Conservation (phyloP, 495 filamentous ascomycete species). For the Chaetomium tenue region DNA sequence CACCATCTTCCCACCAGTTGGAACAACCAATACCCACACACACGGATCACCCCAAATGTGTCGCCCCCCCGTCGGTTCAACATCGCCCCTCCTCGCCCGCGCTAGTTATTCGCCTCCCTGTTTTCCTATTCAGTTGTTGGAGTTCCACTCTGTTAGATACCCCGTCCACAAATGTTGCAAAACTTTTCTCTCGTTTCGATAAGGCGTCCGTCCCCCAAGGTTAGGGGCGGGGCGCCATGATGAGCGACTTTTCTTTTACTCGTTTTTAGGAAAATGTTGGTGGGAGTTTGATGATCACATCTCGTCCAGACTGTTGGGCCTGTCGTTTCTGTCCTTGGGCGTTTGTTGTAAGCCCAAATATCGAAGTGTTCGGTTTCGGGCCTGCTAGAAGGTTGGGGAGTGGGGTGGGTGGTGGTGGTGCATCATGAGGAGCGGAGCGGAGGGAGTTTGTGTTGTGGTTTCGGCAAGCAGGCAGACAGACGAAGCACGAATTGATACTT, state of each 20-base stretch:
- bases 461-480: constrained; percentile 5
- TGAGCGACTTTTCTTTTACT: neutral
- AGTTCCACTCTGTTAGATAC: constrained; percentile 30
- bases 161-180: constrained; percentile 15
- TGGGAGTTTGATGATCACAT: neutral
- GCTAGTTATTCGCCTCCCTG: too few species aligned
- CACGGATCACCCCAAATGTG: neutral
- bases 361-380: neutral
- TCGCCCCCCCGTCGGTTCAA: neutral
- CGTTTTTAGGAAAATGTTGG: neutral
- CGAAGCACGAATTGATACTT: neutral
- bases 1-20: neutral
- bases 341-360: neutral
- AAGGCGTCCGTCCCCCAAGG: constrained; percentile 11
- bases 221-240: neutral
- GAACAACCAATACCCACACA: neutral
- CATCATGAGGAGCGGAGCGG: constrained; percentile 1
- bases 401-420: too few species aligned
- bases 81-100: neutral
- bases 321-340: neutral
- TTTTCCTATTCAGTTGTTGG: neutral
- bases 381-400: neutral
- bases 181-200: constrained; percentile 11
- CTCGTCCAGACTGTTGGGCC: neutral
- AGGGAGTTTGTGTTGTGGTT: neutral